Evolutionary conservation across 2,329 filamentous ascomycete species (phyloP).

Genomic region (Cylindrodendrum hubeiense): DNA sequence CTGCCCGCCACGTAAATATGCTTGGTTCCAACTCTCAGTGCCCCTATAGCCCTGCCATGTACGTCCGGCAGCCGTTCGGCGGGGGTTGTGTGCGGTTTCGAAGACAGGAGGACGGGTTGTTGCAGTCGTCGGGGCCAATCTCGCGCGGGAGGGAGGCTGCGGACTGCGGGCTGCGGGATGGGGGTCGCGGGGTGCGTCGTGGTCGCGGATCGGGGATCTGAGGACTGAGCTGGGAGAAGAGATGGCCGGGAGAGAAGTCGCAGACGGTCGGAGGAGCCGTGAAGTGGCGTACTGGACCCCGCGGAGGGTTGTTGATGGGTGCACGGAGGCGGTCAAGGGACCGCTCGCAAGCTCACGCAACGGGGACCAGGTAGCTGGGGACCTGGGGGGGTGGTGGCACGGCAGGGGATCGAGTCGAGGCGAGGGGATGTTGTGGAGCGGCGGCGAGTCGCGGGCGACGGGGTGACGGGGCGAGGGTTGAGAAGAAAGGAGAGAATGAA

Average conservation of each 20-base stretch:
- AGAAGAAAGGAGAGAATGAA: not conserved
- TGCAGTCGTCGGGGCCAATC: constrained; percentile 15
- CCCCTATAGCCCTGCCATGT: constrained; percentile 38
- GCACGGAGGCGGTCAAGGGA: constrained; percentile 5
- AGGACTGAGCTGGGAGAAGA: not conserved
- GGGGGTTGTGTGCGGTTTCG: not conserved
- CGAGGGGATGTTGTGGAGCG: not conserved
- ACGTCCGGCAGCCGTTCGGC: constrained; percentile 27
- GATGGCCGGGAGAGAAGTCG: not conserved
- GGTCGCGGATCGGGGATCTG: not conserved
- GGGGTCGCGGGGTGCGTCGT: not conserved
- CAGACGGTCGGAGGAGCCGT: not conserved
- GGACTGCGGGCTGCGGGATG: constrained; percentile 12
- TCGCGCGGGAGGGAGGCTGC: constrained; percentile 25
- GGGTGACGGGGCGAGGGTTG: not conserved
- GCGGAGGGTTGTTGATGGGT: constrained; percentile 1
- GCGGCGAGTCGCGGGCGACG: no score
- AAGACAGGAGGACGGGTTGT: not conserved
- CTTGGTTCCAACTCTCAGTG: constrained; percentile 27
- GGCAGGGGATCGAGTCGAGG: not conserved
- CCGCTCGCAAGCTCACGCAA: not conserved
- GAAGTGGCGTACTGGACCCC: not conserved
- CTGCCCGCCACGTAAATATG: constrained; percentile 23
- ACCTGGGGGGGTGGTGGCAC: not conserved
- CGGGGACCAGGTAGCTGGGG: not conserved